Evolutionary conservation across 148 eudicot genomes (phyloP).

Genomic region (Persicaria tinctoria): DNA sequence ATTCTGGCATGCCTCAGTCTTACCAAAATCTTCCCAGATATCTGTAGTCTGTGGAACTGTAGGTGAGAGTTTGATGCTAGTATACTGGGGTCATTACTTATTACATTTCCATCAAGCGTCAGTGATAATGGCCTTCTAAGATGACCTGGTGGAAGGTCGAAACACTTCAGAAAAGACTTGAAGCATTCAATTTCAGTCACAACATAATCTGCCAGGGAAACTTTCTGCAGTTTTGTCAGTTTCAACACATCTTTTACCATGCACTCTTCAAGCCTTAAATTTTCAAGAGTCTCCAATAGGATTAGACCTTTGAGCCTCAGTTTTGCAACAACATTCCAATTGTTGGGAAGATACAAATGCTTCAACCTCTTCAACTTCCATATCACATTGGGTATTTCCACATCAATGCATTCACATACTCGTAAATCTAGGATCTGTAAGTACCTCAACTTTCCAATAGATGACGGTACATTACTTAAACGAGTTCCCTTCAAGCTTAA

Average conservation of each 20-base stretch:
- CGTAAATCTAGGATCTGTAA: constrained; percentile 27
- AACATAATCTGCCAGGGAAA: neutral
- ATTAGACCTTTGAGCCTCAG: neutral
- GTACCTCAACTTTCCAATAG: constrained; percentile 15
- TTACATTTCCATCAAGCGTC: neutral
- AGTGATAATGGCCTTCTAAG: neutral
- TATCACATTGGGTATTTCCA: constrained; percentile 11
- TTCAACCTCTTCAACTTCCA: constrained; percentile 18
- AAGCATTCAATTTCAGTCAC: neutral
- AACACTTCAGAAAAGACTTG: too few species aligned
- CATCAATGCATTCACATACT: neutral
- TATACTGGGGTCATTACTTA: neutral
- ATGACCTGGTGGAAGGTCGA: neutral
- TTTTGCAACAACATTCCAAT: neutral
- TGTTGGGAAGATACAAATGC: constrained; percentile 24
- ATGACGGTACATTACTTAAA: constrained; percentile 13
- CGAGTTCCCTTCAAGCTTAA: constrained; percentile 15
- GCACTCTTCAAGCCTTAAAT: neutral
- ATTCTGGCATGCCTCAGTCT: neutral
- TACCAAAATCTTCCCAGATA: neutral
- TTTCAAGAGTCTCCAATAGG: neutral
- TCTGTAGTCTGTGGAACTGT: neutral
- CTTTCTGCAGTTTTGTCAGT: neutral
- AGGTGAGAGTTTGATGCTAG: constrained; percentile 4
- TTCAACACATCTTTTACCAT: neutral